These are phyloP conservation scores for Castanea sativa DNA, from an alignment of 306 rosid species.

Conservation along the genomic window DNA sequence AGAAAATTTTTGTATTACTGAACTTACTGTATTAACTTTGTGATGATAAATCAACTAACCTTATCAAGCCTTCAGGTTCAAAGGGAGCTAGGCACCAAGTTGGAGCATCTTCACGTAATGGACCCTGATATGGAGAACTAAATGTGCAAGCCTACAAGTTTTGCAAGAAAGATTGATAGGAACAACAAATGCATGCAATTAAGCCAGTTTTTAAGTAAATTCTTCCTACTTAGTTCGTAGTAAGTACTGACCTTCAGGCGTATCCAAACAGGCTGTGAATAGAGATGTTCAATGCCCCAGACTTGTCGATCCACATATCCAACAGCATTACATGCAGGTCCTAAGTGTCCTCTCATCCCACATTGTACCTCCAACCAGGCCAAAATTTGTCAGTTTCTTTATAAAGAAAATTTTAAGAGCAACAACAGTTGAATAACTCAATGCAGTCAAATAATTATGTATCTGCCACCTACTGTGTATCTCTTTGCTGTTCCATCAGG, in stretches of 20 bases:
- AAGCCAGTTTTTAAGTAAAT: too few species aligned
- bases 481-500: slow-evolving; percentile 3
- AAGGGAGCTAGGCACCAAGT: slow-evolving; percentile 79
- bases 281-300: slow-evolving; percentile 92
- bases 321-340: slow-evolving; percentile 91
- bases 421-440: neutral
- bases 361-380: slow-evolving; percentile 52
- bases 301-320: slow-evolving; percentile 80
- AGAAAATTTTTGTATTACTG: too few species aligned
- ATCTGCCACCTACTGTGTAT: slow-evolving; percentile 45
- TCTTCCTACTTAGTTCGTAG: too few species aligned
- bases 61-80: slow-evolving; percentile 87
- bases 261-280: slow-evolving; percentile 73
- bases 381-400: neutral
- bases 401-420: neutral
- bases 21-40: too few species aligned
- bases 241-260: slow-evolving; percentile 57
- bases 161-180: neutral
- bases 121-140: slow-evolving; percentile 43
- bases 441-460: neutral
- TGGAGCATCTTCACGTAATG: slow-evolving; percentile 60
- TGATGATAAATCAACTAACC: slow-evolving; percentile 30
- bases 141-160: slow-evolving; percentile 62
- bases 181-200: neutral
- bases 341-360: slow-evolving; percentile 87